phyloP scores from a whole-genome alignment of 2,329 filamentous ascomycete genomes.

The Ramichloridium luteum region DNA sequence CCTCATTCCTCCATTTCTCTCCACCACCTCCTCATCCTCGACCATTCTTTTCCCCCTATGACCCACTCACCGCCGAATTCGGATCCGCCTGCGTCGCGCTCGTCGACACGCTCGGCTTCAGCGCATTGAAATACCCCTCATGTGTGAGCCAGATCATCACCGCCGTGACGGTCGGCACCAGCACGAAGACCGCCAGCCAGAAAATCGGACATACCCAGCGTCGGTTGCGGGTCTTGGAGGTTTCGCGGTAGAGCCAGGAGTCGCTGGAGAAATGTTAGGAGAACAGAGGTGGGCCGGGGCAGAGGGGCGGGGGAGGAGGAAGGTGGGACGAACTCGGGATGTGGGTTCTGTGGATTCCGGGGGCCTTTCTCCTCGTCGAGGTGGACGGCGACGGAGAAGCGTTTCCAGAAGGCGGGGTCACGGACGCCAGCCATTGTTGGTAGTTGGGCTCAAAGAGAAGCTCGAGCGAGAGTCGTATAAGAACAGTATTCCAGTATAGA shows the following conservation, averaged over 20 bases:
- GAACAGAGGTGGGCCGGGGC: not conserved
- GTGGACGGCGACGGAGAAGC: conserved; percentile 47
- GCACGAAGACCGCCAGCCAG: conserved; percentile 33
- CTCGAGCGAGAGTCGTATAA: too few relatives aligned
- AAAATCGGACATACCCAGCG: conserved; percentile 38
- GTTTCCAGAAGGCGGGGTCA: conserved; percentile 49
- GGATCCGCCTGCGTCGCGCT: not conserved
- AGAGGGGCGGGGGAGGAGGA: conserved; percentile 9
- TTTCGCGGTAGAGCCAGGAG: conserved; percentile 42
- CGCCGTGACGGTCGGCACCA: conserved; percentile 35
- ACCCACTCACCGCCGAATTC: not conserved
- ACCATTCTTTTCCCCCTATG: too few relatives aligned
- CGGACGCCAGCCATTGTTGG: conserved; percentile 37
- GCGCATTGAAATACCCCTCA: conserved; percentile 8
- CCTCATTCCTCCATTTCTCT: too few relatives aligned
- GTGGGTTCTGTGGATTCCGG: conserved; percentile 5
- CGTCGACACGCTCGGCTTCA: not conserved
- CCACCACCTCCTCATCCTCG: too few relatives aligned
- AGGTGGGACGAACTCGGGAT: conserved; percentile 7
- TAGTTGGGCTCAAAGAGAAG: conserved; percentile 1
- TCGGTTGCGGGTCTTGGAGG: conserved; percentile 35
- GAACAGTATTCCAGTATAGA: too few relatives aligned
- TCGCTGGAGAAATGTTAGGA: conserved; percentile 27
- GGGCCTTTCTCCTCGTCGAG: conserved; percentile 35
- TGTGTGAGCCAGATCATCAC: conserved; percentile 33